phyloP scores from a whole-genome alignment of 306 rosid genomes.

The Carpinus fangiana region DNA sequence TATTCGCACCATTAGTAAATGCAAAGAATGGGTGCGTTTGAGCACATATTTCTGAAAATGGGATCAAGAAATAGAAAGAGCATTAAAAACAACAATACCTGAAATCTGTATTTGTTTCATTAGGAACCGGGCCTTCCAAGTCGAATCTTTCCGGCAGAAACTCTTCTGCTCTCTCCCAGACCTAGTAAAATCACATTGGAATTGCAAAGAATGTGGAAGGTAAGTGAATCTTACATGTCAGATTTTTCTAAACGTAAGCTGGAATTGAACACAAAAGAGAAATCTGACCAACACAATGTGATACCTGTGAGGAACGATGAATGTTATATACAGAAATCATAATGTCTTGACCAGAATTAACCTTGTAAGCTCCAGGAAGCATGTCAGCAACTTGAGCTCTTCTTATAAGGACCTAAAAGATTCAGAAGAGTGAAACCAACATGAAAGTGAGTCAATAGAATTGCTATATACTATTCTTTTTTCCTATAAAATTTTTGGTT shows the following conservation, averaged over 20 bases:
- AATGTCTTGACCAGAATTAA: slow-evolving; percentile 90
- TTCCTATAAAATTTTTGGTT: neutral
- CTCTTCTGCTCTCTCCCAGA: slow-evolving; percentile 95
- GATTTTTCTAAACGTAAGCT: slow-evolving; percentile 5
- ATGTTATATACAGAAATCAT: slow-evolving; percentile 95
- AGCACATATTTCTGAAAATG: neutral
- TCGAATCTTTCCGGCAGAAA: slow-evolving; percentile 90
- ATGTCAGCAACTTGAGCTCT: slow-evolving; percentile 82
- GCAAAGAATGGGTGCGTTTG: neutral
- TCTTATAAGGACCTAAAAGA: slow-evolving; percentile 82
- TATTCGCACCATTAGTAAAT: slow-evolving; percentile 18
- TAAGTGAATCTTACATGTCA: slow-evolving; percentile 13
- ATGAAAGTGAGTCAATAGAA: slow-evolving; percentile 6
- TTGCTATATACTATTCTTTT: neutral
- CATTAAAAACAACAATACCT: slow-evolving; percentile 41
- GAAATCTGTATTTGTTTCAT: slow-evolving; percentile 88
- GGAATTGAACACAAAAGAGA: slow-evolving; percentile 18
- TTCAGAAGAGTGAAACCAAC: slow-evolving; percentile 21
- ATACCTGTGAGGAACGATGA: slow-evolving; percentile 89
- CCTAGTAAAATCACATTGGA: slow-evolving; percentile 49
- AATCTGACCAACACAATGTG: neutral
- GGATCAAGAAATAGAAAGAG: neutral
- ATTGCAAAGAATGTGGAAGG: slow-evolving; percentile 29
- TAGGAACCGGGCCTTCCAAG: slow-evolving; percentile 75
- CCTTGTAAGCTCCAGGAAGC: slow-evolving; percentile 87